A percentile compares a stretch with the other conserved stretches of the same genome.
Conservation (phyloP, 2,329 filamentous ascomycete genomes). For the Sarocladiaceae sp. region DNA sequence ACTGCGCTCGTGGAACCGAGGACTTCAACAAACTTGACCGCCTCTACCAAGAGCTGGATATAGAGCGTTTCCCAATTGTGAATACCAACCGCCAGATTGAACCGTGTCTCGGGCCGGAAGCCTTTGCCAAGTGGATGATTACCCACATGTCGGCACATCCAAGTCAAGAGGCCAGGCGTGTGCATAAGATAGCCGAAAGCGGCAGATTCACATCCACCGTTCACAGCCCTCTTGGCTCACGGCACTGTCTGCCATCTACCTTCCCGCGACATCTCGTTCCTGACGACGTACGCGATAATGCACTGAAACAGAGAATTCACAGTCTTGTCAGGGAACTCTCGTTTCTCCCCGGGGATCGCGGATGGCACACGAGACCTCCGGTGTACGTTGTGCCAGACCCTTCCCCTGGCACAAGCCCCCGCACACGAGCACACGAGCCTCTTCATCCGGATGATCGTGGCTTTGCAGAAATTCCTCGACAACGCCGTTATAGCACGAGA, state of each 20-base stretch:
- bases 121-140: constrained; percentile 69
- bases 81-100: constrained; percentile 51
- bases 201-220: not conserved
- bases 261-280: not conserved
- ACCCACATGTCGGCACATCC: constrained; percentile 72
- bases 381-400: no score
- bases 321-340: not conserved
- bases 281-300: not conserved
- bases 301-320: not conserved
- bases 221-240: not conserved
- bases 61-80: constrained; percentile 23
- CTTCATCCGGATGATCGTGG: no score
- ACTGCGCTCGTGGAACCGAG: no score
- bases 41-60: not conserved
- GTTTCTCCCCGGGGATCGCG: no score
- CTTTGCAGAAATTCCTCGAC: no score
- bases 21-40: not conserved
- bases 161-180: constrained; percentile 66
- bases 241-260: not conserved
- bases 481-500: no score
- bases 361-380: no score
- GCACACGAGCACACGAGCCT: no score
- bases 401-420: no score
- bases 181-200: constrained; percentile 59
- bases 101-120: constrained; percentile 63